Evolutionary conservation across 202 grass and related monocot species (phyloP), one percentile per base, ranked within the genome.

Genomic region (Bolboschoenoplectus hybrid): DNA sequence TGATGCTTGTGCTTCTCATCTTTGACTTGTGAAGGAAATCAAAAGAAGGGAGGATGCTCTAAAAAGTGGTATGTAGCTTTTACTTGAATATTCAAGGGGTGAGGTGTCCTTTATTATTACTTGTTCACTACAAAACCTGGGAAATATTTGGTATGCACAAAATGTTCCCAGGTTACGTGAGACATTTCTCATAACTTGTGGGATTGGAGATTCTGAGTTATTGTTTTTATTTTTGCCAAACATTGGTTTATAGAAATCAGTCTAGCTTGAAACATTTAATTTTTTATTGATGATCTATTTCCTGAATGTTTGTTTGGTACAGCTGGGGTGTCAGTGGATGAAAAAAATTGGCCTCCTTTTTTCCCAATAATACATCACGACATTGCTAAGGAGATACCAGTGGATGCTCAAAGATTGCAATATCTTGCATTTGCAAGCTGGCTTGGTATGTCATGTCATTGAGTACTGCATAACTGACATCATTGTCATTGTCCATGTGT

Each of bases 341-440:
- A 93, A 19, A 96, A 96, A 87, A 96, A 96, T 67, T 96, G 93
- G 93, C 93, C 93, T 5, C 89, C 93, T 9, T 96, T 91, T 63
- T 96, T 96, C 53, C 93, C 93, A 0, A 87, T 96, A 83, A 93
- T 96, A 67, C 91, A 96, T 85, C 93, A 96, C 40, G 93, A 96
- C 82, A 93, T 96, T 70, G 87, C 93, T 43, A 96, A 96, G 56
- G 91, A 96, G 88, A 93, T 96, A 85, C 93, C 93, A 0, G 85
- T 92, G 50, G 88, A 96, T 63, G 89, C 89, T 71, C 93, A 96
- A 91, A 96, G 86, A 85, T 35, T 96, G 86, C 93, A 96, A 84
- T 96, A 96, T 63, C 91, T 93, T 45, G 93, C 93, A 0, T 96
- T 96, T 2, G 93, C 93, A 49, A 91, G 88, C 80, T 96, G 91